Percentiles rank a stretch among this genome's conserved stretches.
phyloP scores from a whole-genome alignment of 306 rosid genomes.

The Trifolium dubium region DNA sequence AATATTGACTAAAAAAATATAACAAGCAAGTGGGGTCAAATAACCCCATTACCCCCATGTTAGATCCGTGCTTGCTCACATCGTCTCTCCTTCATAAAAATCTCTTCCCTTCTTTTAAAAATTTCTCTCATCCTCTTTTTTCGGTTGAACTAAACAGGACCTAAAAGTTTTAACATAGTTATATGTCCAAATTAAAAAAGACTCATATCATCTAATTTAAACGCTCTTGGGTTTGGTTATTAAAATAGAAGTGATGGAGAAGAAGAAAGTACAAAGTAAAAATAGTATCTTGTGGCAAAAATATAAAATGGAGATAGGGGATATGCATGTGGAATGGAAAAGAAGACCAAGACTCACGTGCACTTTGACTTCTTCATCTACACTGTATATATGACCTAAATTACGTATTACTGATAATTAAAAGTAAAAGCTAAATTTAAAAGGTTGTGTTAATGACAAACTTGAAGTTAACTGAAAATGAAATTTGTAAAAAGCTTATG shows the following conservation, averaged over 20 bases:
- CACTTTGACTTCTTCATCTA: neutral
- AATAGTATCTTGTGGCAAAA: neutral
- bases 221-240: too few species aligned
- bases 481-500: neutral
- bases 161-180: too few species aligned
- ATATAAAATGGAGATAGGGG: neutral
- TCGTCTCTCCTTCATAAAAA: too few species aligned
- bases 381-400: neutral
- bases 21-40: too few species aligned
- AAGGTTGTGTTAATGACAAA: neutral
- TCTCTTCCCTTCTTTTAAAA: too few species aligned
- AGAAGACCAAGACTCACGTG: conserved; percentile 6
- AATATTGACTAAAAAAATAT: too few species aligned
- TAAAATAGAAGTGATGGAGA: neutral
- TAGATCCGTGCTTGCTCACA: too few species aligned
- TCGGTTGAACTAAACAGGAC: too few species aligned
- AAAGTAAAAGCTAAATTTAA: neutral
- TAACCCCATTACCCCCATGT: too few species aligned
- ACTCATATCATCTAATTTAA: too few species aligned
- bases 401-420: neutral
- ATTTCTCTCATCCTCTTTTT: too few species aligned
- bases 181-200: too few species aligned
- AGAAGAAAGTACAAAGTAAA: neutral
- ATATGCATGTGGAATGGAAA: neutral
- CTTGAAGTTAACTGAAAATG: neutral